A percentile compares a stretch with the other conserved stretches of the same genome.
phyloP scores from a whole-genome alignment of 2,329 filamentous ascomycete genomes.

The Colletotrichum lentis region DNA sequence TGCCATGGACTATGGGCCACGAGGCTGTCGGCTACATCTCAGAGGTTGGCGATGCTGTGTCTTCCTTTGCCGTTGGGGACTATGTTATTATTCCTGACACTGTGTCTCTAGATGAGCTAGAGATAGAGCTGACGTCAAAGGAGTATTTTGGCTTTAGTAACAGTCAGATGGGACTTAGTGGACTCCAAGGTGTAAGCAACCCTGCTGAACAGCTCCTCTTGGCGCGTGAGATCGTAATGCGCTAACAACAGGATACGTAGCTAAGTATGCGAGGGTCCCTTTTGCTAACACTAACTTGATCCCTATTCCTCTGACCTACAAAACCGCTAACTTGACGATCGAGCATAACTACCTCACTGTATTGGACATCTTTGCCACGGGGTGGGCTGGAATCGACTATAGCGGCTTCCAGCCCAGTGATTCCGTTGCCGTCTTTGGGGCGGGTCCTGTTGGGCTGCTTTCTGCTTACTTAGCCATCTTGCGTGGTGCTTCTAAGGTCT shows the following conservation, averaged over 20 bases:
- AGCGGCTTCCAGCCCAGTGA: constrained; percentile 68
- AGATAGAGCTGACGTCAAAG: neutral
- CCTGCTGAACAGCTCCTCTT: neutral
- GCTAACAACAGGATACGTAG: constrained; percentile 24
- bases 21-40: constrained; percentile 52
- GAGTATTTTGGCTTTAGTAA: constrained; percentile 17
- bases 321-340: constrained; percentile 58
- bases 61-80: constrained; percentile 48
- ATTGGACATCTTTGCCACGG: constrained; percentile 56
- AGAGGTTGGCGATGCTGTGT: constrained; percentile 47
- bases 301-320: constrained; percentile 55
- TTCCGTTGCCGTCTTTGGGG: constrained; percentile 68
- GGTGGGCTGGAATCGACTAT: constrained; percentile 65
- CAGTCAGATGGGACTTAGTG: neutral
- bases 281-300: constrained; percentile 73
- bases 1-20: constrained; percentile 46
- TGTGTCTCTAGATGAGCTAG: neutral
- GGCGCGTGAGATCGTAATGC: neutral
- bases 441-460: constrained; percentile 70
- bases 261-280: constrained; percentile 67
- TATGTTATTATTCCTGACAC: constrained; percentile 48
- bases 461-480: constrained; percentile 41
- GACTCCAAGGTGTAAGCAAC: constrained; percentile 18
- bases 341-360: constrained; percentile 66
- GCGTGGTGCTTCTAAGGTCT: constrained; percentile 40